These are phyloP conservation scores for Puccinia coronata DNA, from an alignment of 1,284 basidiomycete species.

Conservation along the genomic window DNA sequence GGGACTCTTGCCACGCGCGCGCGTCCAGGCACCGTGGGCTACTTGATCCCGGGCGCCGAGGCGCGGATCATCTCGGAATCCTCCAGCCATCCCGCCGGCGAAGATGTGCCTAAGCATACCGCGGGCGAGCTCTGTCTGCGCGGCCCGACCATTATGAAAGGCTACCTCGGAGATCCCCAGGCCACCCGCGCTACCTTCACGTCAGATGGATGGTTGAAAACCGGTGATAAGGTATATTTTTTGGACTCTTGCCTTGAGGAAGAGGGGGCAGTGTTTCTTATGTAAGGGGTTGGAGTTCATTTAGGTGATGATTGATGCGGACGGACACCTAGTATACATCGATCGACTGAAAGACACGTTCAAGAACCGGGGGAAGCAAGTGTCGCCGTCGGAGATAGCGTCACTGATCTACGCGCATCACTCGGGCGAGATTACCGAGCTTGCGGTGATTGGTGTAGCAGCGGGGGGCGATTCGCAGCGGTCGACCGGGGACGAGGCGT, in stretches of 20 bases:
- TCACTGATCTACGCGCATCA: constrained; percentile 64
- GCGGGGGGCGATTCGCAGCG: constrained; percentile 33
- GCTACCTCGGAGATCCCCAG: constrained; percentile 66
- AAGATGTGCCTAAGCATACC: constrained; percentile 64
- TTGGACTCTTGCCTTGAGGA: neutral
- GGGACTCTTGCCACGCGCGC: constrained; percentile 53
- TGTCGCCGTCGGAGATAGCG: constrained; percentile 80
- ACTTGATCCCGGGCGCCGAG: constrained; percentile 75
- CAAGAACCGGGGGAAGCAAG: constrained; percentile 60
- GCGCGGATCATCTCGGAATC: constrained; percentile 71
- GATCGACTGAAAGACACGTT: constrained; percentile 47
- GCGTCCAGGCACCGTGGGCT: constrained; percentile 70
- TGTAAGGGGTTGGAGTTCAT: neutral
- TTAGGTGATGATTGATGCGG: constrained; percentile 31
- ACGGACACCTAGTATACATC: constrained; percentile 13
- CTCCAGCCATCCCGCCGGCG: constrained; percentile 57
- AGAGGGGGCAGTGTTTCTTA: neutral
- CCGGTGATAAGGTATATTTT: constrained; percentile 65
- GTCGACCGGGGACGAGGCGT: constrained; percentile 24
- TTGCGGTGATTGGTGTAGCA: constrained; percentile 54
- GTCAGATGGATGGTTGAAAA: constrained; percentile 76
- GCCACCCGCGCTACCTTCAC: constrained; percentile 72
- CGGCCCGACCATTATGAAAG: constrained; percentile 77
- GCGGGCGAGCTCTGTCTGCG: constrained; percentile 78
- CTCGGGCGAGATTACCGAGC: constrained; percentile 52